Evolutionary conservation across 768 basidiomycete genomes (phyloP).

Genomic region (Tulasnella sp.): DNA sequence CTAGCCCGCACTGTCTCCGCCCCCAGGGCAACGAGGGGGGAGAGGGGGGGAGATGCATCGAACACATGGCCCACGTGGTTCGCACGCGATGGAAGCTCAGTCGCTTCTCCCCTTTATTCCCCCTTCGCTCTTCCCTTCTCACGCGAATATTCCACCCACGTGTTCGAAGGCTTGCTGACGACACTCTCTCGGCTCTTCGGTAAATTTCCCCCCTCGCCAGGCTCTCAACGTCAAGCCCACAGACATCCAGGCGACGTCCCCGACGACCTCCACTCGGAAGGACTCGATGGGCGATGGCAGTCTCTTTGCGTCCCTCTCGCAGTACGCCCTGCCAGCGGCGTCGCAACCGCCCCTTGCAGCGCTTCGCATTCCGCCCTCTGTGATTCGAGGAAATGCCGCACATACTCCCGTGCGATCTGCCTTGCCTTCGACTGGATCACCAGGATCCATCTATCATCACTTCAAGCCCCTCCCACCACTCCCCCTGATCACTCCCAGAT

Average conservation of each 20-base stretch:
- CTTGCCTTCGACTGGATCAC: background rate
- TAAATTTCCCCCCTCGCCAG: background rate
- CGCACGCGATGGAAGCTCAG: slow-evolving; percentile 8
- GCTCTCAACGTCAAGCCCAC: slow-evolving; percentile 1
- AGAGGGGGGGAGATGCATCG: background rate
- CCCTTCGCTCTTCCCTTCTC: background rate
- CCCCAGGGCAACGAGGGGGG: background rate
- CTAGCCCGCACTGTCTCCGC: slow-evolving; percentile 7
- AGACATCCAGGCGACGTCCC: background rate
- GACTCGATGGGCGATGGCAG: slow-evolving; percentile 4
- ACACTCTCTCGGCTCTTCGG: background rate
- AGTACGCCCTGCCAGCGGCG: background rate
- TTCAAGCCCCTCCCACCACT: background rate
- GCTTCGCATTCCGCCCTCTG: background rate
- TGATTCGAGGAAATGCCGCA: background rate
- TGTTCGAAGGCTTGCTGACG: background rate
- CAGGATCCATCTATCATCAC: background rate
- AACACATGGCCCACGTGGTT: background rate
- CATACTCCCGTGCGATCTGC: slow-evolving; percentile 4
- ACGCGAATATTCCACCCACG: slow-evolving; percentile 11
- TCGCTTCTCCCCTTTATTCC: slow-evolving; percentile 13
- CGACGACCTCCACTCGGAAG: background rate
- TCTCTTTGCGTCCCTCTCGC: background rate
- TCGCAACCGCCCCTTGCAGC: background rate
- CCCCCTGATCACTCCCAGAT: background rate